These are phyloP conservation scores for Phytophthora megakarya DNA, from an alignment of 352 stramenopile species.

Conservation along the genomic window DNA sequence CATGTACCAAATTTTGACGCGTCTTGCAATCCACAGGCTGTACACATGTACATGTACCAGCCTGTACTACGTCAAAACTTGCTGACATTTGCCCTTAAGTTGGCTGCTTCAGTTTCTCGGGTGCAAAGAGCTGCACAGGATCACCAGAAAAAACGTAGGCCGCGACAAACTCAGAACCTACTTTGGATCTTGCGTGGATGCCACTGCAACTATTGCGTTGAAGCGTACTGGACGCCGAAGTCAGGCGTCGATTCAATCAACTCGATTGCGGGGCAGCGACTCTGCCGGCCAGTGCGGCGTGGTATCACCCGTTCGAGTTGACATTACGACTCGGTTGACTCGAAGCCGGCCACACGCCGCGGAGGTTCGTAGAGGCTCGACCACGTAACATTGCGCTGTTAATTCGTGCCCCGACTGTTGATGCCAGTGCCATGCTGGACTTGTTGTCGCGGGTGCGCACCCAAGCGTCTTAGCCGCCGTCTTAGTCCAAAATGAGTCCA, in stretches of 20 bases:
- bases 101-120: constrained; percentile 2
- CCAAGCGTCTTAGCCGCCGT: constrained; percentile 11
- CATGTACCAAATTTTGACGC: too few species aligned
- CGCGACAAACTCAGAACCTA: constrained; percentile 24
- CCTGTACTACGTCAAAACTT: constrained; percentile 12
- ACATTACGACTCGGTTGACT: constrained; percentile 9
- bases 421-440: constrained; percentile 28
- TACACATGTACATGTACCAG: too few species aligned
- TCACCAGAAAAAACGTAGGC: constrained; percentile 30
- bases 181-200: constrained; percentile 14
- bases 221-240: constrained; percentile 19
- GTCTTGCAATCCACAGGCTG: too few species aligned
- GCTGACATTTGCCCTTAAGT: constrained; percentile 16
- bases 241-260: constrained; percentile 19
- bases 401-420: constrained; percentile 17
- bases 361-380: constrained; percentile 13
- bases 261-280: not conserved
- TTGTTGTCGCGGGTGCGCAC: constrained; percentile 32
- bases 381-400: constrained; percentile 8
- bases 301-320: constrained; percentile 4
- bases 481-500: constrained; percentile 33
- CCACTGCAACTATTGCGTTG: constrained; percentile 13
- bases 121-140: constrained; percentile 14
- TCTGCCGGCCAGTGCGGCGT: not conserved
- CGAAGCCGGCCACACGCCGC: not conserved